Conservation (phyloP, 768 basidiomycete species). For the Phaffia tasmanica region DNA sequence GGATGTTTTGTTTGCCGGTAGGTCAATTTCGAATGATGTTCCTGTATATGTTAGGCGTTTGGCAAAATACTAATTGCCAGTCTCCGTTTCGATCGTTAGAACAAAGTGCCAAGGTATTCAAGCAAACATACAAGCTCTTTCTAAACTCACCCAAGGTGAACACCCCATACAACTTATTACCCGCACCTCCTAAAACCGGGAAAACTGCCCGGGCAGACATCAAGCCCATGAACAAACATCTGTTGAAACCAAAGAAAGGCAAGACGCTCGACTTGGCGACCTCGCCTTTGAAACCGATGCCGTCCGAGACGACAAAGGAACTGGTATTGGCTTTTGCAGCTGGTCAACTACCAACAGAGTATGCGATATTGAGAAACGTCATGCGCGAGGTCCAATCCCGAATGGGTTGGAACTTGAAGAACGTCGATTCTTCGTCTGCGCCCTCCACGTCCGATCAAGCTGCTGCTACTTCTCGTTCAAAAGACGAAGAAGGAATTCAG, state of each 20-base stretch:
- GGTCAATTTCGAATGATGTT: not conserved
- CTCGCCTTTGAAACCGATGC: constrained; percentile 21
- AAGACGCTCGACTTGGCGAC: constrained; percentile 17
- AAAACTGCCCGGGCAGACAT: constrained; percentile 3
- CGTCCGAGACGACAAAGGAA: constrained; percentile 16
- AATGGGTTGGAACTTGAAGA: constrained; percentile 13
- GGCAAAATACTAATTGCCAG: not conserved
- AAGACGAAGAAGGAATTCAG: constrained; percentile 19
- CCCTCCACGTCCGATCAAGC: no score
- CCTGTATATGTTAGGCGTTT: not conserved
- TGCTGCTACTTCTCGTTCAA: not conserved
- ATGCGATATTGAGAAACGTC: constrained; percentile 22
- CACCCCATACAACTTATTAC: not conserved
- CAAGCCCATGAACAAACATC: constrained; percentile 6
- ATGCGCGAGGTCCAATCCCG: constrained; percentile 20
- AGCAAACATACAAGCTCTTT: no score
- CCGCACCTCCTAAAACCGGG: constrained; percentile 4
- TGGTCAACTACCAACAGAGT: constrained; percentile 17
- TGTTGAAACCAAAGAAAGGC: not conserved
- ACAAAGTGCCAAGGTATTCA: no score
- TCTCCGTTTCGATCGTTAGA: not conserved
- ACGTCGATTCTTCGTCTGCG: no score
- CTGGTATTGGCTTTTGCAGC: constrained; percentile 19
- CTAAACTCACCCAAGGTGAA: not conserved
- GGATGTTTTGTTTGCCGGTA: constrained; percentile 16